A percentile compares a stretch with the other conserved stretches of the same genome.
Evolutionary conservation across 2,329 filamentous ascomycete species (phyloP).

Genomic region (Stemphylium vesicarium): DNA sequence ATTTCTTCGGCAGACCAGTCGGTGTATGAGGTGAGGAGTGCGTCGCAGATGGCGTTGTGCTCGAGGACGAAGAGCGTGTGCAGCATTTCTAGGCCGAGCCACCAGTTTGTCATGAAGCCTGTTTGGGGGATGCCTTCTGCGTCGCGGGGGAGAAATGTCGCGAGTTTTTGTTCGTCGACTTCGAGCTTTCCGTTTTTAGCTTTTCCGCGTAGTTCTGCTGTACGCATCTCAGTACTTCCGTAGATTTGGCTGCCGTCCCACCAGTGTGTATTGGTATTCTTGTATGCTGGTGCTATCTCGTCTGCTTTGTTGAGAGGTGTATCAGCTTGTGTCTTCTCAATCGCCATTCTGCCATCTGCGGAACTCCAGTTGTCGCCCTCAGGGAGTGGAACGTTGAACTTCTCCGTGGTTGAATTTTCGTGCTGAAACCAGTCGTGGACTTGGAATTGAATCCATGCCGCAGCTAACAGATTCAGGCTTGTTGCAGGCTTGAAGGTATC

Average conservation of each 20-base stretch:
- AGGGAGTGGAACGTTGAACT: no score
- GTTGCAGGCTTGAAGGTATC: slow-evolving; percentile 56
- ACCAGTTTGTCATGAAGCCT: slow-evolving; percentile 56
- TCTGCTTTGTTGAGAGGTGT: no score
- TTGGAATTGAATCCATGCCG: slow-evolving; percentile 58
- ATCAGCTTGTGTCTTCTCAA: no score
- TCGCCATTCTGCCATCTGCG: no score
- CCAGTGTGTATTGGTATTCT: slow-evolving; percentile 54
- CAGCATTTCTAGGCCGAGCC: slow-evolving; percentile 56
- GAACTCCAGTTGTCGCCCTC: no score
- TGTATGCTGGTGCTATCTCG: slow-evolving; percentile 48
- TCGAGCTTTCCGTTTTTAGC: slow-evolving; percentile 50
- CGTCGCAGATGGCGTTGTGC: slow-evolving; percentile 55
- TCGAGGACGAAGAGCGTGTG: slow-evolving; percentile 57
- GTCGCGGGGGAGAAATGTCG: slow-evolving; percentile 51
- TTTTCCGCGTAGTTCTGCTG: slow-evolving; percentile 44
- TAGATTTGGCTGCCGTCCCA: slow-evolving; percentile 59
- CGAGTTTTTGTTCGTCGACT: slow-evolving; percentile 44
- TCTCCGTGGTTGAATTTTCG: slow-evolving; percentile 17
- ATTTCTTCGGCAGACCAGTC: slow-evolving; percentile 50
- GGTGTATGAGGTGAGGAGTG: slow-evolving; percentile 46
- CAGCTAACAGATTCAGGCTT: slow-evolving; percentile 55
- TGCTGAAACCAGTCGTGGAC: slow-evolving; percentile 25
- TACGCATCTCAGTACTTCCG: slow-evolving; percentile 50
- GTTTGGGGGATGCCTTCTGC: slow-evolving; percentile 48